Evolutionary conservation across 495 filamentous ascomycete genomes (phyloP).

Genomic region (Aspergillus sparsus): DNA sequence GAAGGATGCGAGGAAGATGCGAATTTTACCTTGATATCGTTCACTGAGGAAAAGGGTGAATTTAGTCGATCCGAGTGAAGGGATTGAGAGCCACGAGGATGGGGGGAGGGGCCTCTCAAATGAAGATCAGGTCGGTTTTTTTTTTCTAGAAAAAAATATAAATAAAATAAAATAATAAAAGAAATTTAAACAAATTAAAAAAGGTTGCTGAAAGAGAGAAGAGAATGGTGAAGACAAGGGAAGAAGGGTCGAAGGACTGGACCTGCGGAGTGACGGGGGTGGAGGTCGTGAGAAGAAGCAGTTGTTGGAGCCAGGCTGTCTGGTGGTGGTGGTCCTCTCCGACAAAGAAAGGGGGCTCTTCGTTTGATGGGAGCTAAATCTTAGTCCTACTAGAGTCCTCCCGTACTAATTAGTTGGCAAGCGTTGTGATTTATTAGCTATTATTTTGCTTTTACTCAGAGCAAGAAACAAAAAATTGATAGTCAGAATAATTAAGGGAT

Average conservation of each 20-base stretch:
- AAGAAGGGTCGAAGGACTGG: conserved; percentile 29
- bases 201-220: conserved; percentile 31
- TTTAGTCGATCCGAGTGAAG: conserved; percentile 23
- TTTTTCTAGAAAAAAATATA: conserved; percentile 18
- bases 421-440: conserved; percentile 3
- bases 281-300: conserved; percentile 22
- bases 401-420: neutral
- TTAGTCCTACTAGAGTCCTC: conserved; percentile 11
- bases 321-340: conserved; percentile 21
- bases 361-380: conserved; percentile 17
- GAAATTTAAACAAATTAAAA: conserved; percentile 21
- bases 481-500: neutral
- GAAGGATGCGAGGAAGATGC: conserved; percentile 8
- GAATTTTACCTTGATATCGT: conserved; percentile 26
- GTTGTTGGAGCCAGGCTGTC: conserved; percentile 21
- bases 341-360: conserved; percentile 35
- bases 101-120: conserved; percentile 18
- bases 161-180: conserved; percentile 18
- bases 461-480: neutral
- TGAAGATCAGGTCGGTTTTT: conserved; percentile 13
- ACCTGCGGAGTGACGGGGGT: conserved; percentile 28
- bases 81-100: conserved; percentile 22
- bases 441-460: neutral
- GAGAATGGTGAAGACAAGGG: conserved; percentile 26
- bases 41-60: conserved; percentile 22